Evolutionary conservation across 257 asterid genomes (phyloP), one percentile per base, ranked within the genome.

Genomic region (Scutellaria baicalensis): DNA sequence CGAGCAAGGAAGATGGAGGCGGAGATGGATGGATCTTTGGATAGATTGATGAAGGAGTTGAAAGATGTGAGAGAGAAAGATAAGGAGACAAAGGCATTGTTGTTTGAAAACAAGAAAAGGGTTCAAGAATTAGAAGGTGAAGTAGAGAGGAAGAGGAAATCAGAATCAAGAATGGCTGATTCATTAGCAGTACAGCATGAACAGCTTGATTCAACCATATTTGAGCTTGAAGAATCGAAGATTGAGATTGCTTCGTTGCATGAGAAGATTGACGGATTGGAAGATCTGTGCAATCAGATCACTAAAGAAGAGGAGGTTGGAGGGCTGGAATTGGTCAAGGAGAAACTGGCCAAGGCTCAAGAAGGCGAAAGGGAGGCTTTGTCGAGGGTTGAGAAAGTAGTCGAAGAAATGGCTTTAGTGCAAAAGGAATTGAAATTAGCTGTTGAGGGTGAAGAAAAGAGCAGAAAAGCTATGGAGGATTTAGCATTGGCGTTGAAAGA

Each of bases 401-500:
- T 10, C 0, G 73, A 75, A 6, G 95, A 93, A 77, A 56, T 84
- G 13, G 74, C 49, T 3, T 17, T 64, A 51, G 75, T 89, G 0
- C 84, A 69, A 62, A 83, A 66, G 18, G 97, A 94, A 47, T 64
- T 81, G 45, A 84, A 75, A 21, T 21, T 78, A 36, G 95, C 99
- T 0, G 69, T 73, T 0, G 83, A 75, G 59, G 96, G 90, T 0
- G 99, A 94, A 75, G 90, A 89, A 49, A 85, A 84, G 66, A 89
- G 86, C 80, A 50, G 77, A 14, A 80, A 85, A 60, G 99, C 99
- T 0, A 84, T 94, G 95, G 97, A 91, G 48, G 99, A 91, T 51
- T 58, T 91, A 52, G 99, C 95, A 0, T 21, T 91, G n/a, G 96
- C 87, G 0, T 69, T 94, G 6, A 86, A 80, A 59, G 97, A 91